Evolutionary conservation across 1,284 basidiomycete species (phyloP).

Genomic region (Singerocomus inundabilis): DNA sequence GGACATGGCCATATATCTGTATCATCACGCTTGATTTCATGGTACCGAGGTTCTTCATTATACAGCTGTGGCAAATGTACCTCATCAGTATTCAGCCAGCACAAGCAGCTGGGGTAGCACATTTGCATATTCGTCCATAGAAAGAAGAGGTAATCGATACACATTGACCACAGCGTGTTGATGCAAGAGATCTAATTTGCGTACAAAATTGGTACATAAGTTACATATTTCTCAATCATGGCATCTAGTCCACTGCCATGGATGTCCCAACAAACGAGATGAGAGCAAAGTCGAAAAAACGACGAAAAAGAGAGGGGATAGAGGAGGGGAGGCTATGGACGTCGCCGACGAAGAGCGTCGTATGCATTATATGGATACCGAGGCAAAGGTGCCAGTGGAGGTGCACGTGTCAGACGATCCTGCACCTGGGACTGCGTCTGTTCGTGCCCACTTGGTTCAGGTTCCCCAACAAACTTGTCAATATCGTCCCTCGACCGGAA

Average conservation of each 20-base stretch:
- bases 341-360: conserved; percentile 20
- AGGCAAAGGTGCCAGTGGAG: not conserved
- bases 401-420: not conserved
- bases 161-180: too few relatives aligned
- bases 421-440: not conserved
- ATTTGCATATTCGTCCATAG: too few relatives aligned
- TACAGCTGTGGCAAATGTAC: too few relatives aligned
- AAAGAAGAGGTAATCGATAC: too few relatives aligned
- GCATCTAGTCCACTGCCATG: not conserved
- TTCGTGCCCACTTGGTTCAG: not conserved
- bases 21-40: too few relatives aligned
- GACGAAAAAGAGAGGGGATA: not conserved
- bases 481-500: conserved; percentile 55
- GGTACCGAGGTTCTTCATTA: too few relatives aligned
- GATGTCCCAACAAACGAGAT: not conserved
- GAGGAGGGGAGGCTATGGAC: not conserved
- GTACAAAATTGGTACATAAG: too few relatives aligned
- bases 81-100: too few relatives aligned
- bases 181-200: too few relatives aligned
- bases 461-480: not conserved
- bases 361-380: conserved; percentile 7
- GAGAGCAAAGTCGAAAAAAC: not conserved
- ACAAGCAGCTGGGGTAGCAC: too few relatives aligned
- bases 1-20: too few relatives aligned
- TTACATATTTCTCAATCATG: too few relatives aligned